phyloP scores from a whole-genome alignment of 2,329 filamentous ascomycete species.

The Fusarium pseudograminearum region DNA sequence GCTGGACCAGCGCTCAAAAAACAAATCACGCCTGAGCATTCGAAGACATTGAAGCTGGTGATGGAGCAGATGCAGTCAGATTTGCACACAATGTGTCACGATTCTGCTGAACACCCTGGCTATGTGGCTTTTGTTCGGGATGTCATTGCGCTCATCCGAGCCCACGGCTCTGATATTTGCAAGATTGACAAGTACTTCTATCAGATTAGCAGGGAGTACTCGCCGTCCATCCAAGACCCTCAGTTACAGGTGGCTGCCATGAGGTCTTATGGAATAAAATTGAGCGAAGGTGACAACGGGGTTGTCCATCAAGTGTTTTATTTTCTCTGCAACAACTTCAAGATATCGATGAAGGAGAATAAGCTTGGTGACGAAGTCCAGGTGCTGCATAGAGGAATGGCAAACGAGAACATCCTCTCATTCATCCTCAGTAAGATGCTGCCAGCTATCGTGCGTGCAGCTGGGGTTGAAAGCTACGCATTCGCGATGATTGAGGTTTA shows the following conservation, averaged over 20 bases:
- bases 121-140: constrained; percentile 66
- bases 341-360: constrained; percentile 63
- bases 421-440: constrained; percentile 67
- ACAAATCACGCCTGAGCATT: constrained; percentile 56
- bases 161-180: constrained; percentile 66
- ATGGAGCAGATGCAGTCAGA: constrained; percentile 69
- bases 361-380: constrained; percentile 60
- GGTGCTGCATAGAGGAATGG: constrained; percentile 63
- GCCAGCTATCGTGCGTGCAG: constrained; percentile 62
- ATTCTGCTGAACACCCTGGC: constrained; percentile 57
- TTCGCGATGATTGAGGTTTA: constrained; percentile 66
- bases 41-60: constrained; percentile 57
- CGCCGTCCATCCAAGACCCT: constrained; percentile 66
- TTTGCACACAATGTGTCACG: constrained; percentile 54
- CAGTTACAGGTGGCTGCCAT: constrained; percentile 68
- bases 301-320: constrained; percentile 65
- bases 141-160: constrained; percentile 66
- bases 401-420: constrained; percentile 56
- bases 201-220: constrained; percentile 67
- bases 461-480: constrained; percentile 51
- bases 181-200: constrained; percentile 67
- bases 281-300: constrained; percentile 64
- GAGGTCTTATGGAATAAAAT: constrained; percentile 66
- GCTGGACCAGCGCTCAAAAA: constrained; percentile 53
- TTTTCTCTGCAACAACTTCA: constrained; percentile 69